These are phyloP conservation scores for Podila horticola DNA, from an alignment of 192 early-diverging fungal genomes.

Conservation along the genomic window DNA sequence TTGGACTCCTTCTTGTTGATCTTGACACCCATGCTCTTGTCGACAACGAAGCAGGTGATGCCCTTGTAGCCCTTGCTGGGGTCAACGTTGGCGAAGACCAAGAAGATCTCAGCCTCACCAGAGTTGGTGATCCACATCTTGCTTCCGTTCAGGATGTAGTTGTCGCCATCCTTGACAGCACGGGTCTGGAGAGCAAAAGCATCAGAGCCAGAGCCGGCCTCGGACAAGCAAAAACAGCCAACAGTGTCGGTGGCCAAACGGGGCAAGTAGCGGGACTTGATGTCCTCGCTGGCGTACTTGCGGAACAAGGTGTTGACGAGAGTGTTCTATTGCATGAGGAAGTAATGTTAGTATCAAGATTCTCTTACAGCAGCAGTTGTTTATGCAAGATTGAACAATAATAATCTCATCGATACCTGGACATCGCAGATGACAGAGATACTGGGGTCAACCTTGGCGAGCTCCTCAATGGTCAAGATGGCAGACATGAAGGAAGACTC, in stretches of 20 bases:
- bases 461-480: constrained; percentile 89
- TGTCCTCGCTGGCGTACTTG: constrained; percentile 77
- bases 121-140: constrained; percentile 99
- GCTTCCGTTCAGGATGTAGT: constrained; percentile 88
- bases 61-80: constrained; percentile 94
- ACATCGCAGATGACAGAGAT: constrained; percentile 94
- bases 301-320: constrained; percentile 94
- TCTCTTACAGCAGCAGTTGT: not conserved
- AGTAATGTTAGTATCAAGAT: not conserved
- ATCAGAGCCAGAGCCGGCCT: constrained; percentile 92
- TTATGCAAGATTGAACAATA: not conserved
- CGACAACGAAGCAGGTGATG: constrained; percentile 97
- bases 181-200: constrained; percentile 92
- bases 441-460: constrained; percentile 96
- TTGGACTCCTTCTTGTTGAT: constrained; percentile 98
- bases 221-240: constrained; percentile 95
- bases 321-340: constrained; percentile 78
- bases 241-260: constrained; percentile 83
- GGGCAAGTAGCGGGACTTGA: constrained; percentile 90
- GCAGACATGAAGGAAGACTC: constrained; percentile 86
- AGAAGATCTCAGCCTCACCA: constrained; percentile 93
- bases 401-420: constrained; percentile 55
- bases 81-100: constrained; percentile 99
- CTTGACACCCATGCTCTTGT: constrained; percentile 90
- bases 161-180: constrained; percentile 87